Conservation (phyloP, 495 filamentous ascomycete genomes). For the Talaromyces trachyspermus region DNA sequence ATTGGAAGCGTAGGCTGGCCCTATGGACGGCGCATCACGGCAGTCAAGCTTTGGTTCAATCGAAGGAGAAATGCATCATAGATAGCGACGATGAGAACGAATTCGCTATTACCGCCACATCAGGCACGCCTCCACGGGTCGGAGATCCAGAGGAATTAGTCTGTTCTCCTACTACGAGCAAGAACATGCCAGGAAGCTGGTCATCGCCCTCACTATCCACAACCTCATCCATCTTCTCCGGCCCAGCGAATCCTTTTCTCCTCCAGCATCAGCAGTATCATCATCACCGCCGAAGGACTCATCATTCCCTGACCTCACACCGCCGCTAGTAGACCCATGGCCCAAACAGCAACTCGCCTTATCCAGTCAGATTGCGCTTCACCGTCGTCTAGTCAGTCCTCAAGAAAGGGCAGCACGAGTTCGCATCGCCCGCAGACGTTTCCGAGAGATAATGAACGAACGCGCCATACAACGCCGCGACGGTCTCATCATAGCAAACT, state of each 20-base stretch:
- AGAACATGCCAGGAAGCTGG: not conserved
- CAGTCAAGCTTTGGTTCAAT: not conserved
- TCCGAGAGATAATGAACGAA: not conserved
- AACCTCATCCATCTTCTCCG: constrained; percentile 1
- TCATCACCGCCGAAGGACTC: constrained; percentile 1
- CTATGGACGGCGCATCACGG: not conserved
- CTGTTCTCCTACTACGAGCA: not conserved
- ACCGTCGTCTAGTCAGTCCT: constrained; percentile 1
- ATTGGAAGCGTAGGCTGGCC: constrained; percentile 20
- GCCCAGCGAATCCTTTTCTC: not conserved
- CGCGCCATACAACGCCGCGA: constrained; percentile 7
- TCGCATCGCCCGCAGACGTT: not conserved
- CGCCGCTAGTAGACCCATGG: constrained; percentile 3
- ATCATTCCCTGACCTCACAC: not conserved
- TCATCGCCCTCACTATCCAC: not conserved
- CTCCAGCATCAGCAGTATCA: constrained; percentile 3
- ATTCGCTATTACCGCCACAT: not conserved
- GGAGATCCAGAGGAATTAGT: not conserved
- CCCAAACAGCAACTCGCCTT: constrained; percentile 2
- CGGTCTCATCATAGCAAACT: constrained; percentile 5
- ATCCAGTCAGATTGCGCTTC: constrained; percentile 1
- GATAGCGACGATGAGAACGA: not conserved
- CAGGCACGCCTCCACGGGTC: not conserved
- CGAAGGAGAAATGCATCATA: not conserved
- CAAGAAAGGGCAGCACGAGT: constrained; percentile 5